A percentile compares a stretch with the other conserved stretches of the same genome.
Conservation (phyloP, 768 basidiomycete species). For the Rhizopogon vinicolor region DNA sequence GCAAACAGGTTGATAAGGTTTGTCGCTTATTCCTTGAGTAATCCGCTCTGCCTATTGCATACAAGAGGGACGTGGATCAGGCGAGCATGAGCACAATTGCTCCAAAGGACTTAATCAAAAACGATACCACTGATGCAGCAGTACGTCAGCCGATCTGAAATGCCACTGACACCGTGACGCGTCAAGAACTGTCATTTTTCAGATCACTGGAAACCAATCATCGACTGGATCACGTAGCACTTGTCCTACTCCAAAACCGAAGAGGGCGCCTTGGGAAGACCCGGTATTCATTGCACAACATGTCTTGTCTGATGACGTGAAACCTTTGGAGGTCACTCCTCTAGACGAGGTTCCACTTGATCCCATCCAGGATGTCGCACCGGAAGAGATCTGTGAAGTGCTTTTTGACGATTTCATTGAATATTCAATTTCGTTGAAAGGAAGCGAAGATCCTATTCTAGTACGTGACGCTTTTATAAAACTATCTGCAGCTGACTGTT, state of each 20-base stretch:
- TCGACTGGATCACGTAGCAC: conserved; percentile 5
- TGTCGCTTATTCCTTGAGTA: neutral
- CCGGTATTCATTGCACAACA: conserved; percentile 11
- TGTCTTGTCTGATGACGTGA: neutral
- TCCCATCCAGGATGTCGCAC: neutral
- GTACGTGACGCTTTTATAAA: neutral
- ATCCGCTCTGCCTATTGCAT: neutral
- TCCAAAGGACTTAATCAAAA: neutral
- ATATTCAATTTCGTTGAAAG: conserved; percentile 2
- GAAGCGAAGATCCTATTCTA: neutral
- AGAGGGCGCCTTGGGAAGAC: conserved; percentile 29
- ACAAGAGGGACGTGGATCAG: neutral
- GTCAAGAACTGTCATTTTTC: neutral
- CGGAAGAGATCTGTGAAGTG: neutral
- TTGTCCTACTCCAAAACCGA: conserved; percentile 11
- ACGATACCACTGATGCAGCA: neutral
- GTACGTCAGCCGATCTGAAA: neutral
- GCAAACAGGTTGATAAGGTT: neutral
- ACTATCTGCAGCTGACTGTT: neutral
- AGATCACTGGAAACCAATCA: neutral
- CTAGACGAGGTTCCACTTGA: neutral
- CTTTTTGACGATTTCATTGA: conserved; percentile 1
- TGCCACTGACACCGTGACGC: neutral
- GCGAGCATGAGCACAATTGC: neutral
- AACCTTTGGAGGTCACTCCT: neutral